Evolutionary conservation across 2,329 filamentous ascomycete genomes (phyloP), one percentile per base, ranked within the genome.

Genomic region (Fusarium floridanum): DNA sequence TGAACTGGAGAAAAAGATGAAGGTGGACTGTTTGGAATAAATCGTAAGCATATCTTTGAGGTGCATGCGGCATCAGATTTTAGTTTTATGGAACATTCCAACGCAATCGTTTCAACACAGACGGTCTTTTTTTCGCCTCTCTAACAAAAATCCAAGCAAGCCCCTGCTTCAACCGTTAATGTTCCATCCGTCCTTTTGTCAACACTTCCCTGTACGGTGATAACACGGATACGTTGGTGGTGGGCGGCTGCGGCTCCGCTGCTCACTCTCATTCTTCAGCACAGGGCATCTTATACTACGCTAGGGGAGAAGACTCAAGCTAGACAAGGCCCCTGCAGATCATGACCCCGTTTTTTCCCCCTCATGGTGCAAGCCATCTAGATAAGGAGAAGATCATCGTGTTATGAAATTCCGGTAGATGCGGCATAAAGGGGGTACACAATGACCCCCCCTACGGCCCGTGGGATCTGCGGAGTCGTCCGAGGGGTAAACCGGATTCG

Each of bases 371-470:
- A 29, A 27, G 11, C 17, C 41, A 66, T 66, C 63, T 66, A 66
- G 63, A 66, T 66, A 60, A 50, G 63, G 53, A 50, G 29, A 66
- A 12, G 63, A 66, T 66, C 53, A 60, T 50, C 50, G 45, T 20
- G 39, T 48, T 45, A 37, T 50, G 53, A 22, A 59, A 32, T 24
- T 64, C 22, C 36, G 63, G 20, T 5, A 48, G 53, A 61, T 66
- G 63, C 63, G 32, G 63, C 32, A 37, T 50, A 48, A 60, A 66
- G 55, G 63, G 63, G 63, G 34, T 36, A 32, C 29, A 32, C n/a
- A 16, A 36, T 65, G 22, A 22, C 27, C 20, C 43, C 45, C 50
- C 29, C 12, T 41, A 12, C 36, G 45, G 17, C 39, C 50, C 29
- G 53, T 37, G 24, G 50, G 63, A 66, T 66, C 63, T 59, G 27